Evolutionary conservation across 1,139 yeast genomes (phyloP), one percentile per base, ranked within the genome.

Genomic region (Blastobotrys raffinosifermentans): DNA sequence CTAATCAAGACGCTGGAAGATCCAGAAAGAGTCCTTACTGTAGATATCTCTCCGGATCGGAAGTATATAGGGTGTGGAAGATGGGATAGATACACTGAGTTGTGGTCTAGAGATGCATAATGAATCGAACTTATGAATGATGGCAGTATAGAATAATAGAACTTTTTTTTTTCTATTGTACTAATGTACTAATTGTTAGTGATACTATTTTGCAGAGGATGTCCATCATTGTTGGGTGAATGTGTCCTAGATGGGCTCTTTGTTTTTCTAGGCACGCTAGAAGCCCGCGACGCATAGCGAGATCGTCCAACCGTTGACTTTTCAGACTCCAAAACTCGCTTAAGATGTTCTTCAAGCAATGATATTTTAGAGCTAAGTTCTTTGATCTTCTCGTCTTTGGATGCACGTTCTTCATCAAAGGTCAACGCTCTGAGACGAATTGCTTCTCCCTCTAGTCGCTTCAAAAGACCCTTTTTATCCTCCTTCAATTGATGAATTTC

Each of bases 21-120:
- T 40, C 67, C 70, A 11, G 95, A 83, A 48, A 81, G 80, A 54
- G 77, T 84, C 4, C 75, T 86, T 79, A 67, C 80, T 39, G 73
- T 83, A 41, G 94, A 84, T 55, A 56, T 80, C 1, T 55, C 69
- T 4, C 53, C 58, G 1, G 66, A 69, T 34, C 69, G 70, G 5
- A 47, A 57, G 9, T 53, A 49, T 30, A 61, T 86, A 1, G 70
- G 75, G 2, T 75, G 83, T 44, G 72, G 86, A 41, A 91, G 95
- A 15, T 86, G 94, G 94, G 96, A 86, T 57, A 70, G 93, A 44
- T 69, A 83, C 15, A 69, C 84, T 2, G 82, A 80, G 52, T 38
- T 80, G 30, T 84, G 87, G 85, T 27, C 35, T 15, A 11, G 33
- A n/a, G 11, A 4, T 16, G 22, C 7, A 13, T 25, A 25, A 9